Conservation (phyloP, 768 basidiomycete species). For the Chlorophyllum brunneum region DNA sequence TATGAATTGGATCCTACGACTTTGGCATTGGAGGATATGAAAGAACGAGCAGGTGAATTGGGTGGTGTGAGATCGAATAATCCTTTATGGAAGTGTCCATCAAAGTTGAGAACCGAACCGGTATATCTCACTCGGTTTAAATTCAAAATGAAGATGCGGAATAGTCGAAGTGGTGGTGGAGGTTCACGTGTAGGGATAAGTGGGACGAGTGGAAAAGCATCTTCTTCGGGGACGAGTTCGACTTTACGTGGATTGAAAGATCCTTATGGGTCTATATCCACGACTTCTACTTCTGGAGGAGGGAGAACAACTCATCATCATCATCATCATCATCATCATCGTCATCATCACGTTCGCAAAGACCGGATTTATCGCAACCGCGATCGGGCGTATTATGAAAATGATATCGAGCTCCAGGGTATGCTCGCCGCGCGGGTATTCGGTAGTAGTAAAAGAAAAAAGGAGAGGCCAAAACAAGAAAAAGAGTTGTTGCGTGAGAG, state of each 20-base stretch:
- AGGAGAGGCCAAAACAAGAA: constrained; percentile 9
- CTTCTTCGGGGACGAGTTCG: too few species aligned
- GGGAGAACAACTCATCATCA: too few species aligned
- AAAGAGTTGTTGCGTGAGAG: constrained; percentile 15
- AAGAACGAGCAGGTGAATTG: constrained; percentile 5
- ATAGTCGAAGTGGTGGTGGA: not conserved
- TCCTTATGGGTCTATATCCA: too few species aligned
- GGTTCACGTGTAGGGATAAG: too few species aligned
- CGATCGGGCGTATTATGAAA: not conserved
- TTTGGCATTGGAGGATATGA: constrained; percentile 1
- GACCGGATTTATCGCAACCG: not conserved
- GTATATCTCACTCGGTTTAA: not conserved
- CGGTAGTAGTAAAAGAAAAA: constrained; percentile 20
- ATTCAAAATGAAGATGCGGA: not conserved
- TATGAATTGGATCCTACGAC: constrained; percentile 3
- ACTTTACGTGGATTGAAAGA: too few species aligned
- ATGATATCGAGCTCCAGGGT: not conserved
- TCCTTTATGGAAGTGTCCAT: constrained; percentile 4
- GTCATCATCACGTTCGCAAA: not conserved
- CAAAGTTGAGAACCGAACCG: not conserved
- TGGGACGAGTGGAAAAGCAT: too few species aligned
- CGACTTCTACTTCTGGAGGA: too few species aligned
- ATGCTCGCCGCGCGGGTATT: not conserved
- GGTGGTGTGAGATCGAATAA: constrained; percentile 4
- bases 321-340: too few species aligned